phyloP scores from a whole-genome alignment of 108 stramenopile species.

The Cyclostephanos invisitatus region DNA sequence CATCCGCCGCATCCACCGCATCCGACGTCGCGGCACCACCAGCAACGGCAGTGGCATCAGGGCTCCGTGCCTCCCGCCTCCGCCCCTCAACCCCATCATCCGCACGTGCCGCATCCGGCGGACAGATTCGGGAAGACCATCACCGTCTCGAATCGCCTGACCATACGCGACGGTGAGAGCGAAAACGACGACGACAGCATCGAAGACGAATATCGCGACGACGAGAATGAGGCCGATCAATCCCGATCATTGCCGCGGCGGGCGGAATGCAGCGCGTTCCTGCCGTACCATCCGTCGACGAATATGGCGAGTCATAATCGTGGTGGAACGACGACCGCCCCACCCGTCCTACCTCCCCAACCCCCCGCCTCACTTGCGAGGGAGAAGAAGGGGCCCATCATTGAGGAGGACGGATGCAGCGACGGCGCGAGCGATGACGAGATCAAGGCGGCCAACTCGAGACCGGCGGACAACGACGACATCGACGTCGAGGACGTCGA shows the following conservation, averaged over 20 bases:
- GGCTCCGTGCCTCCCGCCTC: background rate
- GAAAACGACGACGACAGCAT: background rate
- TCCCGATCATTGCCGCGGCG: background rate
- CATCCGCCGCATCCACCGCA: constrained; percentile 10
- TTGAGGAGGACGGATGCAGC: background rate
- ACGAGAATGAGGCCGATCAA: background rate
- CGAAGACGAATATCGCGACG: background rate
- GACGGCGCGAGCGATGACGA: constrained; percentile 16
- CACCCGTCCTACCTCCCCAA: too few species aligned
- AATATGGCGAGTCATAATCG: too few species aligned
- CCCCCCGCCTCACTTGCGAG: background rate
- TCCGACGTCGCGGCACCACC: background rate
- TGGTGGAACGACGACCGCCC: too few species aligned
- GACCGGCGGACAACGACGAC: background rate
- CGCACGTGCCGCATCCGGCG: constrained; percentile 6
- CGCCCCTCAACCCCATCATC: too few species aligned
- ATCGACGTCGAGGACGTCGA: background rate
- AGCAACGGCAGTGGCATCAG: background rate
- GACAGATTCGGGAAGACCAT: constrained; percentile 22
- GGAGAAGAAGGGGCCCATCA: background rate
- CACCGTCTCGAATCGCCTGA: constrained; percentile 7
- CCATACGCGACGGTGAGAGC: background rate
- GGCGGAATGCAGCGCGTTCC: constrained; percentile 4
- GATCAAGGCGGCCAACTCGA: constrained; percentile 13
- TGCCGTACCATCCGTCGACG: background rate